Evolutionary conservation across 2,329 filamentous ascomycete genomes (phyloP).

Genomic region (Ascochyta lentis): DNA sequence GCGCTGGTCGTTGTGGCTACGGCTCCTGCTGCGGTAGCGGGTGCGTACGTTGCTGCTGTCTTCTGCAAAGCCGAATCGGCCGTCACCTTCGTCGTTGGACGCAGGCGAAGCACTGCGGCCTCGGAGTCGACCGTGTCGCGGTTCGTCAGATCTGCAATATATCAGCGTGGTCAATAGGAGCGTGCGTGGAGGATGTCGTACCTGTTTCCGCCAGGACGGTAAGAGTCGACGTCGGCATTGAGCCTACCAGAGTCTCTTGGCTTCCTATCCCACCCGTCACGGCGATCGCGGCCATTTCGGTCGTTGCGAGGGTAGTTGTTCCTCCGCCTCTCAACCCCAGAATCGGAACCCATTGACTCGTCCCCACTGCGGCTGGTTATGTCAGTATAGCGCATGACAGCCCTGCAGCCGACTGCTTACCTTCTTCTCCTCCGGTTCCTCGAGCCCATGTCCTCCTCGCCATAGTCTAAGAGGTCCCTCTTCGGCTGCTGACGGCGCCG

Average conservation of each 20-base stretch:
- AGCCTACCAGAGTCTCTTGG: constrained; percentile 17
- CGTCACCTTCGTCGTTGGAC: constrained; percentile 54
- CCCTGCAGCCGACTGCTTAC: constrained; percentile 7
- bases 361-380: constrained; percentile 60
- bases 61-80: constrained; percentile 59
- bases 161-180: not conserved
- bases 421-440: constrained; percentile 34
- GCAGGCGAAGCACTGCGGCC: constrained; percentile 66
- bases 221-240: constrained; percentile 38
- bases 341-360: constrained; percentile 83
- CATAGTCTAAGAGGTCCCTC: constrained; percentile 39
- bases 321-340: constrained; percentile 33
- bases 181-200: constrained; percentile 11
- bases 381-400: constrained; percentile 30
- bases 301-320: constrained; percentile 20
- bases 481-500: constrained; percentile 59
- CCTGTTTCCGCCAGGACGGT: constrained; percentile 38
- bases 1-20: constrained; percentile 41
- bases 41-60: constrained; percentile 51
- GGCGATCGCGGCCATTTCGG: constrained; percentile 16
- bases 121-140: constrained; percentile 58
- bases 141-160: constrained; percentile 32
- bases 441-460: constrained; percentile 32
- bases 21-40: constrained; percentile 52
- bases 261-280: constrained; percentile 27